Evolutionary conservation across 2,329 filamentous ascomycete species (phyloP), one percentile per base, ranked within the genome.

Genomic region (Ceratocystis colombiana): DNA sequence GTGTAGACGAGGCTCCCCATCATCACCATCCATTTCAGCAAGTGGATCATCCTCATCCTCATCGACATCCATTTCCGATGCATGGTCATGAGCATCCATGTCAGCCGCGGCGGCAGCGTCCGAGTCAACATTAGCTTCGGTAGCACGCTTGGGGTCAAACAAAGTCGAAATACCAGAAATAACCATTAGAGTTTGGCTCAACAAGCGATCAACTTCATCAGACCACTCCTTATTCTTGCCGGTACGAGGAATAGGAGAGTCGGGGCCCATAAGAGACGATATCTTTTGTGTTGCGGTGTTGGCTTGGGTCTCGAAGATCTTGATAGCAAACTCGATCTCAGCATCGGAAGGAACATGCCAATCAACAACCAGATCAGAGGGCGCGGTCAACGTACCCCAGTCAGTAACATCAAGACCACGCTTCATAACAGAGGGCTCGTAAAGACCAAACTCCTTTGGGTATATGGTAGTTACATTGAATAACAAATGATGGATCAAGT

Each of bases 181-280:
- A 57, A 96, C 85, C n/a, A 99, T 81, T 37, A 93, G 83, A 15
- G 99, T 80, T 64, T 96, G 86, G 12, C 93, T 89, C 66, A 99
- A 81, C 70, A 96, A 90, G 66, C 94, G 82, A 1, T 91, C 93
- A 33, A 97, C 88, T 74, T 99, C 95, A 74, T 99, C 94, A 0
- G 93, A 96, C 94, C 94, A 99, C 72, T 96, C 93, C 76, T 97
- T 99, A 71, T 96, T 95, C 74, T 93, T 96, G 46, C 94, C 94
- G 70, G 92, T 93, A 66, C 93, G 84, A 75, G 91, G 95, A 64
- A 97, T 87, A 1, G 86, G 87, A 1, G 91, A 88, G 45, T 88
- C 83, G 59, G 90, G 86, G 69, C 89, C 87, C 72, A 90, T 95
- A n/a, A 99, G 81, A 6, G 87, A 83, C 69, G 84, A 83, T 12